Percentiles rank a stretch among this genome's conserved stretches.
Conservation (phyloP, 352 stramenopile species). For the Globisporangium splendens region DNA sequence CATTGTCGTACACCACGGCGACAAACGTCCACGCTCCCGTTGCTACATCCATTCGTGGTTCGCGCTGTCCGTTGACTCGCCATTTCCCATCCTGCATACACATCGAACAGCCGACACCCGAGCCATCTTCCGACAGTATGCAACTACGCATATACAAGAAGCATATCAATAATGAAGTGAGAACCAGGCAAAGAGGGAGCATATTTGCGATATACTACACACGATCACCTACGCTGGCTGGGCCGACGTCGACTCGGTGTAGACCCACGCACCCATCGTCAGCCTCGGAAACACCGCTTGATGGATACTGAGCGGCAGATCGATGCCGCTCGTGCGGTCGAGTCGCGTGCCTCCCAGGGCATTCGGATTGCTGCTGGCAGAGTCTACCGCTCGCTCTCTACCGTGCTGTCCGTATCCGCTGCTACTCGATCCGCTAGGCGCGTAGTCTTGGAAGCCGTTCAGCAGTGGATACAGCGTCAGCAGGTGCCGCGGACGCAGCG, state of each 20-base stretch:
- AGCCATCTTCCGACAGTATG: constrained; percentile 45
- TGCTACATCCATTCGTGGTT: constrained; percentile 2
- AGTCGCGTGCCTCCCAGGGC: constrained; percentile 12
- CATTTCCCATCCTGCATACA: constrained; percentile 34
- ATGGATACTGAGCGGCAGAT: constrained; percentile 32
- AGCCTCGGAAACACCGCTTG: constrained; percentile 18
- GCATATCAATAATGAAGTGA: background rate
- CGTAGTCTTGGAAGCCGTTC: constrained; percentile 31
- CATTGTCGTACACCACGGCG: constrained; percentile 29
- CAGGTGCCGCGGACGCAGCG: constrained; percentile 32
- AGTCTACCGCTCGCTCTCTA: background rate
- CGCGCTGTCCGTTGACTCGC: constrained; percentile 18
- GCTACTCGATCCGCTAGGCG: constrained; percentile 20
- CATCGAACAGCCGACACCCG: constrained; percentile 26
- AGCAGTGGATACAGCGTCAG: constrained; percentile 47
- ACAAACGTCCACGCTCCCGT: constrained; percentile 41
- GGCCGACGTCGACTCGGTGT: constrained; percentile 13
- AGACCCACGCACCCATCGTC: constrained; percentile 44
- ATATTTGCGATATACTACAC: background rate
- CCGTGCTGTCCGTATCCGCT: constrained; percentile 43
- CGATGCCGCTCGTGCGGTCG: constrained; percentile 21
- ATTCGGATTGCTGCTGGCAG: background rate
- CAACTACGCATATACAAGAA: constrained; percentile 21
- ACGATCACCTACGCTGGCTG: constrained; percentile 16
- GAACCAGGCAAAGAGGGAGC: background rate